Evolutionary conservation across 345 rosid species (phyloP).

Genomic region (Lepidium sativum): DNA sequence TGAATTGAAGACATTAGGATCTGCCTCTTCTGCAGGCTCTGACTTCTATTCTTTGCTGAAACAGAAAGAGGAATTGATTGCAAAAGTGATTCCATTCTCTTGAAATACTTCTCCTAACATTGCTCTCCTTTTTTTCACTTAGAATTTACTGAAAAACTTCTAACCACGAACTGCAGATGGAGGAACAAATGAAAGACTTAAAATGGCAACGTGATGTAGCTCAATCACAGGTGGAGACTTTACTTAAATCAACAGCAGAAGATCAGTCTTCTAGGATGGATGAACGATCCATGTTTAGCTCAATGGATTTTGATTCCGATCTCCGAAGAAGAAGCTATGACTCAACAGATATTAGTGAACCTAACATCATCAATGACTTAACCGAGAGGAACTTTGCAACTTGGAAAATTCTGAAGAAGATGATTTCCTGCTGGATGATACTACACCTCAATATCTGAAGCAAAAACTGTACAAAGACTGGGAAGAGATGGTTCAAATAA

Average conservation of each 20-base stretch:
- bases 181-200: constrained; percentile 58
- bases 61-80: constrained; percentile 61
- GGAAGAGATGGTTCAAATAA: constrained; percentile 35
- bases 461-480: constrained; percentile 35
- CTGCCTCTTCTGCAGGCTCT: constrained; percentile 25
- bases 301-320: constrained; percentile 28
- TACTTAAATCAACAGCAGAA: constrained; percentile 42
- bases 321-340: constrained; percentile 20
- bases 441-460: constrained; percentile 39
- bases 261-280: constrained; percentile 35
- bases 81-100: constrained; percentile 31
- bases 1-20: constrained; percentile 46
- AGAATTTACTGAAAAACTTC: neutral
- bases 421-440: constrained; percentile 47
- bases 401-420: constrained; percentile 39
- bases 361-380: constrained; percentile 14
- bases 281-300: constrained; percentile 30
- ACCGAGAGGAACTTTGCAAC: constrained; percentile 20
- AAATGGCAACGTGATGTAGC: constrained; percentile 67
- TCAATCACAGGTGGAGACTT: constrained; percentile 46
- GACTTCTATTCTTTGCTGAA: constrained; percentile 40
- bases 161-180: constrained; percentile 44
- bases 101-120: neutral
- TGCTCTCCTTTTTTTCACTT: neutral
- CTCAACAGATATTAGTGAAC: constrained; percentile 16